Evolutionary conservation across 768 basidiomycete species (phyloP).

Genomic region (Rhodotorula sphaerocarpa): DNA sequence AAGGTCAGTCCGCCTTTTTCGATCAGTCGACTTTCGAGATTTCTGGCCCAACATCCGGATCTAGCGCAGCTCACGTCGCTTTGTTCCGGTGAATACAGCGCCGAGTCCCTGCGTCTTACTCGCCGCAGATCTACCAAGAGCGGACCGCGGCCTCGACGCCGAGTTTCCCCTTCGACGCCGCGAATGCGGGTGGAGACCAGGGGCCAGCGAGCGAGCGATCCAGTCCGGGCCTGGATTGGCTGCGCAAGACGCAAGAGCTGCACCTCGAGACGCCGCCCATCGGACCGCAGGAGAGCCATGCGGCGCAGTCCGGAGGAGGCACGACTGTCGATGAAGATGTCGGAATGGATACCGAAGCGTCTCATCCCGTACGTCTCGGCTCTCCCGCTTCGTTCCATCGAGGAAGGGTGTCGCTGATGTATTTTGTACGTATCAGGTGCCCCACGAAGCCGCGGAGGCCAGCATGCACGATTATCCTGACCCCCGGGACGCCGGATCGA

Average conservation of each 20-base stretch:
- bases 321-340: not conserved
- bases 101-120: not conserved
- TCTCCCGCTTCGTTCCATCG: not conserved
- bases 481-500: no score
- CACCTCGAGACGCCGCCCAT: not conserved
- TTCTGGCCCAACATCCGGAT: not conserved
- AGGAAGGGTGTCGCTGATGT: not conserved
- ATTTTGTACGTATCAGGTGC: no score
- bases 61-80: not conserved
- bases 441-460: no score
- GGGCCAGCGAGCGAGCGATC: constrained; percentile 3
- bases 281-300: not conserved
- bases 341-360: not conserved
- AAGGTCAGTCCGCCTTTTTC: constrained; percentile 1
- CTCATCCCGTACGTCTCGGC: not conserved
- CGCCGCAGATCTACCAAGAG: not conserved
- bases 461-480: not conserved
- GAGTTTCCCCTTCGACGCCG: not conserved
- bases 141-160: not conserved
- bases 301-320: not conserved
- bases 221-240: constrained; percentile 20
- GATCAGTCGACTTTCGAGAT: not conserved
- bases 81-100: not conserved
- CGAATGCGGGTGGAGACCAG: not conserved
- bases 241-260: constrained; percentile 15